Base-by-base conservation (phyloP, 2,329 filamentous ascomycete species). In the Cadophora luteo-olivacea region DNA sequence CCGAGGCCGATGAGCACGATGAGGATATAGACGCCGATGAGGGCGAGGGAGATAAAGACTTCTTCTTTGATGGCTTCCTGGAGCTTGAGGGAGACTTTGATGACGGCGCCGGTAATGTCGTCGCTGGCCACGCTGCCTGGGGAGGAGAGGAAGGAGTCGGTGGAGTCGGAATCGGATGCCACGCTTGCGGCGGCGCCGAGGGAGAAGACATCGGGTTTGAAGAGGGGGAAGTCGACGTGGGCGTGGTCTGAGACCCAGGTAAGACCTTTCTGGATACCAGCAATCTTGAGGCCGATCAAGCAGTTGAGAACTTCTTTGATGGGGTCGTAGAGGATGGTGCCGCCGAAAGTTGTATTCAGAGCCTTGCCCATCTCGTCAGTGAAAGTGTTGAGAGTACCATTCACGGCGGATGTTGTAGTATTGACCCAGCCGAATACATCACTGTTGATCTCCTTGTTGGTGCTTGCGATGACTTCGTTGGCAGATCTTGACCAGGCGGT, bases 241-340 rank as follows among this genome's bases (percentile, higher is more conserved):
- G 96, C 93, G 78, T 98, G 84, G 73, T 98, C 91, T 75, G 92
- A 88, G 12, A 97, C 92, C 95, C 95, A 99, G 0, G 92, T 97
- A n/a, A 98, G 85, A 14, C 92, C 96, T 77, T 92, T 91, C 79
- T 98, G 89, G 72, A 99, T 88, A 25, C 89, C 87, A 73, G 92
- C 89, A 71, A 98, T 86, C 83, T 98, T 98, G 76, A 97, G 85
- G 8, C 91, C 89, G 72, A 98, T 88, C n/a, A 98, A 84, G 77
- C 96, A 98, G 77, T 92, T 87, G 71, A 97, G 86, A 41, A 97
- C 88, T 54, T 92, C 91, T 75, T 89, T 85, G 75, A 97, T 90
- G 0, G 94, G 92, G 33, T 90, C 87, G 72, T 93, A 87, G 54
- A 97, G 89, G 52, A 94, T 81, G 0, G 95, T 97, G 58, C 89